phyloP scores from a whole-genome alignment of 345 rosid genomes.

The Anacardium occidentale region DNA sequence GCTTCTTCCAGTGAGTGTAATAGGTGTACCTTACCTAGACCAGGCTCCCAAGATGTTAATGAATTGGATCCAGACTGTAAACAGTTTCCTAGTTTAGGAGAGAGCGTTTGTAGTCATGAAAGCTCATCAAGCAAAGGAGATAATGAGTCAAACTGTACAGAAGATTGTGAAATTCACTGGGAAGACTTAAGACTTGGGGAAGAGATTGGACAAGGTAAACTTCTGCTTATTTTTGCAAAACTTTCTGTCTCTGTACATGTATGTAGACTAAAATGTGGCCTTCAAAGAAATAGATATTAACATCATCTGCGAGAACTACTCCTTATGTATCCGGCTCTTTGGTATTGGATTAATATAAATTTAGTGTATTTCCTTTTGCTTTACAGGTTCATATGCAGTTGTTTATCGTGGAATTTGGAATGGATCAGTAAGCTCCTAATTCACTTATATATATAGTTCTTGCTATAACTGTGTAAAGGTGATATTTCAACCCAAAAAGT shows the following conservation, averaged over 20 bases:
- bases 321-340: too few relatives aligned
- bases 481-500: constrained; percentile 3
- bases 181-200: constrained; percentile 69
- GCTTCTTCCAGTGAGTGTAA: constrained; percentile 30
- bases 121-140: constrained; percentile 50
- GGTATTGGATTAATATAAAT: not conserved
- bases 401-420: constrained; percentile 79
- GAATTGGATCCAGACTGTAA: constrained; percentile 37
- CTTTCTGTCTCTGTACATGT: not conserved
- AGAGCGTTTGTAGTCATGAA: constrained; percentile 38
- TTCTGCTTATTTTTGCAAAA: not conserved
- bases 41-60: constrained; percentile 29
- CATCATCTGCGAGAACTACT: not conserved
- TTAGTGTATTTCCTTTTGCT: constrained; percentile 8
- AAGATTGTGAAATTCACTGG: constrained; percentile 68
- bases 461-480: not conserved
- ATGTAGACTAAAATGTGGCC: not conserved
- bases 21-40: constrained; percentile 26
- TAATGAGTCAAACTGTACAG: constrained; percentile 31
- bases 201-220: constrained; percentile 80
- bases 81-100: constrained; percentile 34
- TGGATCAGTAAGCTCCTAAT: constrained; percentile 60
- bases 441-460: constrained; percentile 10
- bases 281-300: constrained; percentile 3
- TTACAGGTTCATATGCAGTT: constrained; percentile 69